phyloP scores from a whole-genome alignment of 305 asterid species.

The Petunia hybrid region DNA sequence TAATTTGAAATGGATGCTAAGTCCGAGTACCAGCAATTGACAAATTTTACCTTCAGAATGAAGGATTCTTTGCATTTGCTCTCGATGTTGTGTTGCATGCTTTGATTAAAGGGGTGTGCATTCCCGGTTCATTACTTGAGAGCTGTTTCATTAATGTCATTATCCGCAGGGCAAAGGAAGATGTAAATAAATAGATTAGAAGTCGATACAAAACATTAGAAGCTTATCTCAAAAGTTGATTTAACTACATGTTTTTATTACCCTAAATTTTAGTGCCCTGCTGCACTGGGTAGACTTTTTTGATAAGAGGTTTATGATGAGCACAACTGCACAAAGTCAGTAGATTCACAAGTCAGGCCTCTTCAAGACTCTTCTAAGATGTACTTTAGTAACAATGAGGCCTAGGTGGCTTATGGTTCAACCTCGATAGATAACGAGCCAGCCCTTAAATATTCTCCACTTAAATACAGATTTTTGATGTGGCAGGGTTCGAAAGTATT shows the following conservation, averaged over 20 bases:
- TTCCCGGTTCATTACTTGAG: neutral
- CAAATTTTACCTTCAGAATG: neutral
- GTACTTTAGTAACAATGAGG: no score
- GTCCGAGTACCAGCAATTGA: neutral
- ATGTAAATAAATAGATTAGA: no score
- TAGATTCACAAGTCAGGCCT: neutral
- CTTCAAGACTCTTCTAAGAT: neutral
- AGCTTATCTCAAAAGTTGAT: no score
- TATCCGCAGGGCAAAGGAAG: neutral
- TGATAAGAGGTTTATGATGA: neutral
- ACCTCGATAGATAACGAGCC: no score
- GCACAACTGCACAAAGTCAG: neutral
- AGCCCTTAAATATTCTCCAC: no score
- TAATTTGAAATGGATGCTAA: neutral
- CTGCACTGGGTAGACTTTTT: neutral
- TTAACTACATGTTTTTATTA: no score
- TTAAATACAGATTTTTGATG: no score
- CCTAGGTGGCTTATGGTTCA: no score
- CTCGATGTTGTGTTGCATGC: neutral
- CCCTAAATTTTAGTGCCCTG: neutral
- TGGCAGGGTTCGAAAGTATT: no score
- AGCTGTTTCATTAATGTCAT: neutral
- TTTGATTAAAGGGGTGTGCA: neutral
- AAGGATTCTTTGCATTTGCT: constrained; percentile 3
- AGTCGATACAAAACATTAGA: no score